Base-by-base conservation (phyloP, 2,329 filamentous ascomycete genomes). In the Acephala macrosclerotiorum region DNA sequence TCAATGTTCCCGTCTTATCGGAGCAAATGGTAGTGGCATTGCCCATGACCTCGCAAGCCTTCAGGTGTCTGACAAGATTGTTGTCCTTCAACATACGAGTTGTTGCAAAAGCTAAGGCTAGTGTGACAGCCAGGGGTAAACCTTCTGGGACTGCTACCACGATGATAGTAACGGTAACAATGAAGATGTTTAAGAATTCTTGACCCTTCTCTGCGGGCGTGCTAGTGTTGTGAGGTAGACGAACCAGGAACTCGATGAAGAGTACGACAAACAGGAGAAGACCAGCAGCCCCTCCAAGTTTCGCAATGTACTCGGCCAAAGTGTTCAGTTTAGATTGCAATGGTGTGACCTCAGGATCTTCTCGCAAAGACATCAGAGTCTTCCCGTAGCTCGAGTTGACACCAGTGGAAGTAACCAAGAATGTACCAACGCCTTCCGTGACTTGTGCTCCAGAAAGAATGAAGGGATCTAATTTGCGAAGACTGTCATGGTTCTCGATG, bases 401-500 rank as follows among this genome's bases (percentile, higher is more conserved):
- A 68, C 92, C 92, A 20, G 90, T 88, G 4, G 91, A 87, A 1
- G 91, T 93, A 62, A 94, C 91, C 62, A 95, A 77, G 77, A 93
- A 94, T 3, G 86, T 88, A 11, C 92, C 92, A 8, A 93, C 84
- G 62, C 92, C 92, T 73, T 93, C 90, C 0, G 88, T 88, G 12
- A 95, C 88, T 71, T 93, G 93, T 2, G 90, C 90, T 55, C 92
- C 92, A 25, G 91, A 94, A 3, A 94, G 82, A 67, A 95, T 93
- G 77, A 95, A 95, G 0, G 92, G 92, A 71, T 94, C 92, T 67
- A 91, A 80, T 73, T 91, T 91, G 68, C 84, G 83, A 38, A 90
- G 79, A 18, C 82, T 82, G 60, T 89, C 82, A 65, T 87, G 82
- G 57, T 85, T 82, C 68, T 89, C 84, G 68, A 91, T 89, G 3